Evolutionary conservation across 495 filamentous ascomycete species (phyloP).

Genomic region (Aspergillus nanangensis): DNA sequence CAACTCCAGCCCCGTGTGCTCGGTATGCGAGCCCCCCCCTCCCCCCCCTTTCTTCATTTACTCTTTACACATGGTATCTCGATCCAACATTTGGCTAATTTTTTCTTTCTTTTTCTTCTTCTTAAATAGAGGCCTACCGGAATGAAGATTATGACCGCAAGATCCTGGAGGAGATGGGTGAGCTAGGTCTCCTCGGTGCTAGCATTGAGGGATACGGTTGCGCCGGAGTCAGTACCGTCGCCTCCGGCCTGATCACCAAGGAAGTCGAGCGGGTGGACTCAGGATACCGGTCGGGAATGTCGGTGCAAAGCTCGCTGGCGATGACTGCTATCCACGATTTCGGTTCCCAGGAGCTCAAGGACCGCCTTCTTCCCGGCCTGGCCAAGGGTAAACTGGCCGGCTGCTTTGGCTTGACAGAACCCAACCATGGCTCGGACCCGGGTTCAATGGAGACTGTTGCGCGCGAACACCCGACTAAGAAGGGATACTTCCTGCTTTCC

Average conservation of each 20-base stretch:
- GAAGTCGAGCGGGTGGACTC: conserved; percentile 96
- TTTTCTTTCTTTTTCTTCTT: conserved; percentile 3
- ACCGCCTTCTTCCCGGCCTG: conserved; percentile 77
- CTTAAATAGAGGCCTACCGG: conserved; percentile 77
- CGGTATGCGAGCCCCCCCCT: conserved; percentile 56
- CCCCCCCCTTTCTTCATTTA: not conserved
- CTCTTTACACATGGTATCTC: not conserved
- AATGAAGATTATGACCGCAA: conserved; percentile 86
- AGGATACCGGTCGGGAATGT: conserved; percentile 94
- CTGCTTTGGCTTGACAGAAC: conserved; percentile 93
- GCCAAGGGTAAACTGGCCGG: conserved; percentile 84
- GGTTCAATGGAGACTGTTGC: conserved; percentile 92
- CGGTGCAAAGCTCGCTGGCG: conserved; percentile 87
- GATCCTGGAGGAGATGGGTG: conserved; percentile 94
- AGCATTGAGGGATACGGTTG: conserved; percentile 91
- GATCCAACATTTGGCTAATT: too few species aligned
- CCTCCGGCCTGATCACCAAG: conserved; percentile 87
- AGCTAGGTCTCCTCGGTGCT: conserved; percentile 84
- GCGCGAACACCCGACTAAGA: conserved; percentile 80
- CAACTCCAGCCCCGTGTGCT: conserved; percentile 78
- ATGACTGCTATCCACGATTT: conserved; percentile 98
- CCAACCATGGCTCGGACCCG: conserved; percentile 95
- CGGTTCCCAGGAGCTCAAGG: conserved; percentile 84
- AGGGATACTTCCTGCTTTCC: conserved; percentile 73
- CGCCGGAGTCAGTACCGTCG: conserved; percentile 88